Conservation (phyloP, 2,329 filamentous ascomycete species). For the Colletotrichum euphorbiae region DNA sequence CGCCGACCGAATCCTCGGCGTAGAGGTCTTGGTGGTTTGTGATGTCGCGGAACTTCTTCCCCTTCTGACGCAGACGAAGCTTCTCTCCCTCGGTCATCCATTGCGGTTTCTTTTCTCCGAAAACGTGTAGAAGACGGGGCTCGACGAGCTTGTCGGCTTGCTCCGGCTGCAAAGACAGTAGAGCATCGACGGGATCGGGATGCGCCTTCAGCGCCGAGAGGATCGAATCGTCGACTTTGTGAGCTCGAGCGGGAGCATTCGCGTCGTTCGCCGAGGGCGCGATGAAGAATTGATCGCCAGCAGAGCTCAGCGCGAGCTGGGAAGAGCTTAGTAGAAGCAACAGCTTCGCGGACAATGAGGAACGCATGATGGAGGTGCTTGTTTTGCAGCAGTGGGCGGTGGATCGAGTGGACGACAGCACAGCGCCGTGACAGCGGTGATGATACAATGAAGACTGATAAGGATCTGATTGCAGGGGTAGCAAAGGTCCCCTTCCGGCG, state of each 20-base stretch:
- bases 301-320: constrained; percentile 14
- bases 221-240: constrained; percentile 42
- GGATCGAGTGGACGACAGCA: not conserved
- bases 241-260: not conserved
- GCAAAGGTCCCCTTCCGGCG: not conserved
- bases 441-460: constrained; percentile 17
- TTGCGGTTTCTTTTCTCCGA: constrained; percentile 68
- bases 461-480: constrained; percentile 18
- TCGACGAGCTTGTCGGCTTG: constrained; percentile 49
- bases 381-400: not conserved
- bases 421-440: no score
- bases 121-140: constrained; percentile 71
- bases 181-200: constrained; percentile 47
- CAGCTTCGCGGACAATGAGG: constrained; percentile 26
- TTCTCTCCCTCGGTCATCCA: constrained; percentile 82
- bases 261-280: not conserved
- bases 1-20: constrained; percentile 42
- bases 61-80: constrained; percentile 73
- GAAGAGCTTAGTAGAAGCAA: constrained; percentile 34
- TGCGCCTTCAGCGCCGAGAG: constrained; percentile 43
- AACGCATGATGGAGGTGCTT: constrained; percentile 23
- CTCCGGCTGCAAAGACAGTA: constrained; percentile 45
- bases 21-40: constrained; percentile 69
- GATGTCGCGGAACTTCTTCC: constrained; percentile 79
- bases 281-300: constrained; percentile 26